Base-by-base conservation (phyloP, 495 filamentous ascomycete species). In the Trichoderma parareesei region DNA sequence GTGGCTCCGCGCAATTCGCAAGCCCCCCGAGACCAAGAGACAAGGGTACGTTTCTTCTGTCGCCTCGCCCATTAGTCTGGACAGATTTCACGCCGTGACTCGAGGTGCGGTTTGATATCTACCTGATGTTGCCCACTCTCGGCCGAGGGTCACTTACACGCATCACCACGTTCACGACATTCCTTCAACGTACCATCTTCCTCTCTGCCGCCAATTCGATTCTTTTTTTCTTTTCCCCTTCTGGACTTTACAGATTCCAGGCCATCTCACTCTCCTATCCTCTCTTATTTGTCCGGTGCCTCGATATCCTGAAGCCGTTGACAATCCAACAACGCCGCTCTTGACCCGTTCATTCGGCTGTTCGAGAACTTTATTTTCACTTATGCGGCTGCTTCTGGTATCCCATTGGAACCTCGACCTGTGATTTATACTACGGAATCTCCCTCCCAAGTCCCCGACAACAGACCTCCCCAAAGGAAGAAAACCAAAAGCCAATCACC, bases 141-240 rank as follows among this genome's bases (percentile, higher is more conserved):
- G 49, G 35, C 18, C 48, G 35, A 16, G 18, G 49, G 16, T 65
- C 42, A 46, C 63, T 64, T 62, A 63, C 64, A 37, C 67, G 53
- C 62, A 61, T 67, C 66, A 70, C 68, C 69, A 67, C 65, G 68
- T 65, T 75, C 67, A 67, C 71, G 68, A 72, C 77, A 65, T 70
- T 75, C 74, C 67, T 77, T 73, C 68, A 69, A 64, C 61, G 67
- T n/a, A 16, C 11, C 27, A 57, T 57, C 53, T 43, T 64, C 62
- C 57, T 62, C 70, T 65, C 44, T 67, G 61, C 48, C 59, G 57
- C 42, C 59, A 65, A 42, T 61, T 61, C 48, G 27, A 64, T 44
- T 41, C 11, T 41, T 3, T 11, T 41, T 41, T 41, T 2, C 27
- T 27, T 67, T 62, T 63, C 35, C 44, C 44, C 60, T 46, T 57